These are phyloP conservation scores for Xanthoceras sorbifolium DNA, from an alignment of 345 rosid genomes.

Conservation along the genomic window DNA sequence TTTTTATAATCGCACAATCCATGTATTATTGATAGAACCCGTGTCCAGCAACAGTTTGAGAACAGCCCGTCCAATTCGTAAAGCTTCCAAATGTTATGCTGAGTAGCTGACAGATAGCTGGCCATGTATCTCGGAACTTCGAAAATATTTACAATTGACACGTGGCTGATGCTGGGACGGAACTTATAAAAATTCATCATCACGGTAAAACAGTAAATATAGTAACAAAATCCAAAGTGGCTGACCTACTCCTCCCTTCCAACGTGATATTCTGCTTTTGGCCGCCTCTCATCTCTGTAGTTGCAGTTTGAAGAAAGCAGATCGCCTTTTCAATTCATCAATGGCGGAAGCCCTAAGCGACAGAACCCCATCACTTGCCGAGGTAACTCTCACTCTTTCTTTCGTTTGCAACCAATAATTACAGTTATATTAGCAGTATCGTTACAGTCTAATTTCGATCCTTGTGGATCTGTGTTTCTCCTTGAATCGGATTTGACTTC, in stretches of 20 bases:
- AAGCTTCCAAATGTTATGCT: not conserved
- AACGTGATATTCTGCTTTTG: not conserved
- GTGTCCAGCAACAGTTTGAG: no score
- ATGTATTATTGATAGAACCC: no score
- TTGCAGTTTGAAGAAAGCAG: slow-evolving; percentile 19
- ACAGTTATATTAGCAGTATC: not conserved
- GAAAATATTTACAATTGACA: not conserved
- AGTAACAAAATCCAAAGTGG: not conserved
- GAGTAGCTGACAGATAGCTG: not conserved
- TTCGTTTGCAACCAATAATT: not conserved
- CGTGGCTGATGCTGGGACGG: slow-evolving; percentile 18
- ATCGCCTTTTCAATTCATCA: slow-evolving; percentile 32
- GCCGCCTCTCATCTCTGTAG: slow-evolving; percentile 16
- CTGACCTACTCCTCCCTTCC: slow-evolving; percentile 15
- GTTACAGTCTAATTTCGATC: not conserved
- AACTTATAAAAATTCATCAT: not conserved
- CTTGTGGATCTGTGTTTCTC: not conserved
- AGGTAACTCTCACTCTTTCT: slow-evolving; percentile 44
- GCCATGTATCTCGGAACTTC: not conserved
- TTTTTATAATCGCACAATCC: no score
- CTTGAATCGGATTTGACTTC: not conserved
- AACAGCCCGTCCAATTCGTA: not conserved
- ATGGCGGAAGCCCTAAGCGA: slow-evolving; percentile 69
- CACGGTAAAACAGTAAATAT: slow-evolving; percentile 21
- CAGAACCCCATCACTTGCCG: slow-evolving; percentile 51